Conservation (phyloP, 371 early-diverging fungal species). For the Mortierella sp. region DNA sequence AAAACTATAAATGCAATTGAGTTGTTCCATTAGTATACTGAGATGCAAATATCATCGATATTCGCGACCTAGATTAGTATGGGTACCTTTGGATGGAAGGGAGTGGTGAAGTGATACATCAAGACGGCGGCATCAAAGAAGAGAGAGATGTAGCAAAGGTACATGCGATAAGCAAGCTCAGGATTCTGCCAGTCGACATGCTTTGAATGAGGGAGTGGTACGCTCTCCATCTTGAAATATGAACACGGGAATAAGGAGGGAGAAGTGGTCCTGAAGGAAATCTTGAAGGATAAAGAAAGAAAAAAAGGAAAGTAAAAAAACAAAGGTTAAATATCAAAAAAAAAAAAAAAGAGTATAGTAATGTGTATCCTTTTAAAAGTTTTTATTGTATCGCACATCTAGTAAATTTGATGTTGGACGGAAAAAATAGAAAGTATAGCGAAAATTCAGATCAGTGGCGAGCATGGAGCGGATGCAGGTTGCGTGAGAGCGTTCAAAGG, state of each 20-base stretch:
- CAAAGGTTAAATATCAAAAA: background rate
- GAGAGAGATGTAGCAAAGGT: conserved; percentile 38
- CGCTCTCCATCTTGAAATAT: background rate
- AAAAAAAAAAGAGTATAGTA: background rate
- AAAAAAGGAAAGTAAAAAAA: conserved; percentile 1
- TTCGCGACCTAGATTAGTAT: no score
- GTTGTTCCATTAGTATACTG: no score
- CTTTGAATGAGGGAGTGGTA: conserved; percentile 36
- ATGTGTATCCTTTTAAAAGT: background rate
- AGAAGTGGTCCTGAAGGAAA: conserved; percentile 2
- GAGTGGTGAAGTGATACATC: conserved; percentile 44
- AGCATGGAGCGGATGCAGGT: no score
- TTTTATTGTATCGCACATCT: no score
- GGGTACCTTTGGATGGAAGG: conserved; percentile 48
- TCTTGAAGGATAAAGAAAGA: conserved; percentile 1
- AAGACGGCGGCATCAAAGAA: conserved; percentile 44
- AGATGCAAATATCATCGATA: no score
- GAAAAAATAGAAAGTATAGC: no score
- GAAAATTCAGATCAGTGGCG: no score
- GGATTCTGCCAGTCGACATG: conserved; percentile 41
- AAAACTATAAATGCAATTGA: conserved; percentile 48
- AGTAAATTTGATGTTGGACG: no score
- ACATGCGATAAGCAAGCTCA: conserved; percentile 38
- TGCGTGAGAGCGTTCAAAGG: no score
- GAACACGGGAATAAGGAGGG: background rate